Conservation (phyloP, 176 grass and related monocot genomes). For the Triticum monococcum region DNA sequence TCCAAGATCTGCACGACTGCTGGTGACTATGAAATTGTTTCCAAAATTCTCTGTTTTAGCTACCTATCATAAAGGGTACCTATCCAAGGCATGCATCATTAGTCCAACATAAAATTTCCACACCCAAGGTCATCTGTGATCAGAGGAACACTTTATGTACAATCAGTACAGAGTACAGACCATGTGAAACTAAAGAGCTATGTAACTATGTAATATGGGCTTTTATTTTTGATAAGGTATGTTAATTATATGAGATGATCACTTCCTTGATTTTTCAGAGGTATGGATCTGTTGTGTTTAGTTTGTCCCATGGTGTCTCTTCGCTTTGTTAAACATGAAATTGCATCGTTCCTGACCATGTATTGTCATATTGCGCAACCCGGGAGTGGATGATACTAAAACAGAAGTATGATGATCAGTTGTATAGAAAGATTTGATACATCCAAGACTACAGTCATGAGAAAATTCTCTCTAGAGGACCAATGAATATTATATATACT, state of each 20-base stretch:
- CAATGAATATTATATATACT: too few relatives aligned
- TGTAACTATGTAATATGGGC: not conserved
- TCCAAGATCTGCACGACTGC: too few relatives aligned
- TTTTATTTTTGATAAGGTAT: not conserved
- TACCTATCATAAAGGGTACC: slow-evolving; percentile 41
- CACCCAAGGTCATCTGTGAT: slow-evolving; percentile 95
- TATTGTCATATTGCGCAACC: too few relatives aligned
- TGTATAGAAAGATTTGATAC: too few relatives aligned
- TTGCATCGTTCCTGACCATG: not conserved
- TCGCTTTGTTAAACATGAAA: not conserved
- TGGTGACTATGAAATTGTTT: too few relatives aligned
- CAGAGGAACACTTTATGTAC: slow-evolving; percentile 83
- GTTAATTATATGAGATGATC: not conserved
- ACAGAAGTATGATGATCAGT: too few relatives aligned
- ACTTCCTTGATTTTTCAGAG: slow-evolving; percentile 10
- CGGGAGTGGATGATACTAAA: too few relatives aligned
- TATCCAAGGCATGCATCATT: slow-evolving; percentile 62
- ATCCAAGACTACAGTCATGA: too few relatives aligned
- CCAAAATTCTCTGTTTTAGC: too few relatives aligned
- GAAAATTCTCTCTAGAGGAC: too few relatives aligned
- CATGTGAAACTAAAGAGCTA: slow-evolving; percentile 71
- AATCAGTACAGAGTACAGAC: not conserved
- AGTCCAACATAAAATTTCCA: slow-evolving; percentile 97
- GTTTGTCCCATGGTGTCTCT: not conserved
- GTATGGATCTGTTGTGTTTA: not conserved